Evolutionary conservation across 192 early-diverging fungal genomes (phyloP), one percentile per base, ranked within the genome.

Genomic region (Coemansia sp.): DNA sequence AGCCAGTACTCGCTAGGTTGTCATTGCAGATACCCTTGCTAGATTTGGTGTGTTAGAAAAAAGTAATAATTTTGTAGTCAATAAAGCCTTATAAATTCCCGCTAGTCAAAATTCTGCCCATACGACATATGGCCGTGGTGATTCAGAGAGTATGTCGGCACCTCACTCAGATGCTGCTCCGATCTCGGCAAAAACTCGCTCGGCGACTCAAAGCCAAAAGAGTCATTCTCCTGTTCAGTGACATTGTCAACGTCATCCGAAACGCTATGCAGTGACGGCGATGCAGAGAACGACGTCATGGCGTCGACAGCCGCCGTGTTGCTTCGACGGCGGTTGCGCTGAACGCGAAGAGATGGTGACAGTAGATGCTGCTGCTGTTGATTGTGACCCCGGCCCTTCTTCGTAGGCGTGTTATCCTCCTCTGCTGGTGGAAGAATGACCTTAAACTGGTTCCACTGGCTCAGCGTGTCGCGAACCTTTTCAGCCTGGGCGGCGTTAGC

Each of bases 401-500:
- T 66, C 11, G 60, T 62, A 14, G 74, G 67, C 37, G 74, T 61
- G 11, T 18, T 41, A 11, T 62, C 48, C n/a, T 48, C 58, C 27
- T 34, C 41, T 8, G 42, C 33, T 3, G 59, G 18, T n/a, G 67
- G 67, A 49, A 66, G 56, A 53, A 65, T 52, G 14, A 66, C 57
- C 45, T 67, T 63, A 45, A 67, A 57, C 64, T 70, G 63, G 61
- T 68, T 67, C 74, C 74, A 78, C 58, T 66, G 61, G 23, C 61
- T 64, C 58, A 64, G 46, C 9, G 59, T 45, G 15, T 64, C 61
- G 47, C 51, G 55, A n/a, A 67, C 68, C 1, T 54, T n/a, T 47
- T 78, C 74, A 0, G 69, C 64, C 57, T 66, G 56, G 0, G 65
- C 55, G 9, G 68, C 58, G 9, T 50, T 69, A 10, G 67, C 68